Evolutionary conservation across 2,329 filamentous ascomycete genomes (phyloP).

Genomic region (Byssothecium circinans): DNA sequence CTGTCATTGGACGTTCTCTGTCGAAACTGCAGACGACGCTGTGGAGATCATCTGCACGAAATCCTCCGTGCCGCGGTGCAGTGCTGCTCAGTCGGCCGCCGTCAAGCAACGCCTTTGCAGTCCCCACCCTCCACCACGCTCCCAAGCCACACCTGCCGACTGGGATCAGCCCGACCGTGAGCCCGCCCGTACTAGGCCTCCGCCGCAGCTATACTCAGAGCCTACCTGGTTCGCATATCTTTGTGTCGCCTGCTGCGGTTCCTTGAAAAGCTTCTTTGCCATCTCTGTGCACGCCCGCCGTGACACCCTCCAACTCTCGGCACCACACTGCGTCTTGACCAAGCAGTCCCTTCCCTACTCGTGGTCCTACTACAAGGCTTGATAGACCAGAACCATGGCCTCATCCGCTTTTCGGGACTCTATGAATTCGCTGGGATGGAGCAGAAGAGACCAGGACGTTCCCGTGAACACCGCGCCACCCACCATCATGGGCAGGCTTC

Average conservation of each 20-base stretch:
- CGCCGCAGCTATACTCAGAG: slow-evolving; percentile 19
- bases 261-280: slow-evolving; percentile 31
- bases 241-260: slow-evolving; percentile 43
- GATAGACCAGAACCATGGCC: slow-evolving; percentile 62
- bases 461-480: slow-evolving; percentile 74
- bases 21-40: slow-evolving; percentile 24
- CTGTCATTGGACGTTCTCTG: slow-evolving; percentile 38
- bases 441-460: slow-evolving; percentile 75
- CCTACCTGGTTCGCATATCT: slow-evolving; percentile 26
- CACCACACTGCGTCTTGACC: slow-evolving; percentile 18
- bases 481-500: slow-evolving; percentile 77
- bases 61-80: slow-evolving; percentile 48
- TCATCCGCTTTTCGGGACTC: slow-evolving; percentile 89
- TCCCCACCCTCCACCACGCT: slow-evolving; percentile 17
- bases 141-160: slow-evolving; percentile 17
- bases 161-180: slow-evolving; percentile 17
- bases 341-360: slow-evolving; percentile 18
- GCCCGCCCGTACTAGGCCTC: slow-evolving; percentile 9
- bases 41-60: slow-evolving; percentile 57
- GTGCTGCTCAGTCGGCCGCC: slow-evolving; percentile 18
- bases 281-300: slow-evolving; percentile 12
- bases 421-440: slow-evolving; percentile 94
- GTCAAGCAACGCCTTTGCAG: slow-evolving; percentile 12
- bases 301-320: slow-evolving; percentile 8
- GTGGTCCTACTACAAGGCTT: slow-evolving; percentile 17